Conservation (phyloP, 306 rosid species). For the Trifolium dubium region DNA sequence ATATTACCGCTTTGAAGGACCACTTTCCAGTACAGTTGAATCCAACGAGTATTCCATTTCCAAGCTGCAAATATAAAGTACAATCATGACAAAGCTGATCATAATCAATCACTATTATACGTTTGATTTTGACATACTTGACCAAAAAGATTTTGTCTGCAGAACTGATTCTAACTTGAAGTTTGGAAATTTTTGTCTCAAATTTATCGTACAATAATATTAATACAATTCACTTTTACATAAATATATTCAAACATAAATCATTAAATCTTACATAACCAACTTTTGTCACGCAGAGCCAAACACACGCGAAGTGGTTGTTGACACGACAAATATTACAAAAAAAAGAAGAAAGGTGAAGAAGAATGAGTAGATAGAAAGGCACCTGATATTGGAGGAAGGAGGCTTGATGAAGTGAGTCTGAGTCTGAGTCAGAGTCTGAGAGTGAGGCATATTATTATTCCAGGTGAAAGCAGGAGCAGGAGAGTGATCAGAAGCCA, state of each 20-base stretch:
- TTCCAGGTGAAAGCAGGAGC: conserved; percentile 57
- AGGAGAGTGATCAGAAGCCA: conserved; percentile 40
- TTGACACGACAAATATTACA: no score
- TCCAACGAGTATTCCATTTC: conserved; percentile 63
- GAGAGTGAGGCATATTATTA: conserved; percentile 35
- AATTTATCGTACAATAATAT: no score
- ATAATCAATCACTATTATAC: neutral
- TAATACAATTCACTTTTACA: neutral
- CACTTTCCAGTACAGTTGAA: conserved; percentile 56
- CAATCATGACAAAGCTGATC: neutral
- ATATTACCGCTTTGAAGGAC: conserved; percentile 68
- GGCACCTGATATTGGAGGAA: conserved; percentile 58
- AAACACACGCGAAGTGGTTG: neutral
- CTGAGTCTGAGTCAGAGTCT: conserved; percentile 45
- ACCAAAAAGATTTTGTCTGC: neutral
- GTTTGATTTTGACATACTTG: neutral
- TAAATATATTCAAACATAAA: no score
- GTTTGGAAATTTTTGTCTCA: no score
- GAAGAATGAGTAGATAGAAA: conserved; percentile 36
- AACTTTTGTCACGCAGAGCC: no score
- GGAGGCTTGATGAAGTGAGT: conserved; percentile 42
- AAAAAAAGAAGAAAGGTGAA: neutral
- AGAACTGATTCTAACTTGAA: neutral
- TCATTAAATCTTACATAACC: neutral
- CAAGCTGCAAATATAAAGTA: conserved; percentile 49